A percentile compares a stretch with the other conserved stretches of the same genome.
These are phyloP conservation scores for Zasmidium angulare DNA, from an alignment of 2,329 filamentous ascomycete genomes.

Conservation along the genomic window DNA sequence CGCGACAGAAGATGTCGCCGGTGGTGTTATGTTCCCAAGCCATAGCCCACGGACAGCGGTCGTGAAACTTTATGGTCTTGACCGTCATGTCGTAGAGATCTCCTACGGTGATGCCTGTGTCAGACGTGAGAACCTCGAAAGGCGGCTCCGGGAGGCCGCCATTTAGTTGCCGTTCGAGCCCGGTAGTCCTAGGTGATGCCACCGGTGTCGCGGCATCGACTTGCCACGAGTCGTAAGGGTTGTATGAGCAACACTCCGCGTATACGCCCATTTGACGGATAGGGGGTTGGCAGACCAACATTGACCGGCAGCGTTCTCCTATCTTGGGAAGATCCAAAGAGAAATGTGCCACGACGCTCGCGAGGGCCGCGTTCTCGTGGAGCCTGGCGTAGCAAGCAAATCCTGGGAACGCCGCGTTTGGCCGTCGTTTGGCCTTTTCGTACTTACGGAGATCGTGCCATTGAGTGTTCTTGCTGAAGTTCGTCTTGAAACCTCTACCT, in stretches of 20 bases:
- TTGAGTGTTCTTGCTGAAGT: not conserved
- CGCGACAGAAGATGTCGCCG: not conserved
- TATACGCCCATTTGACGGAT: constrained; percentile 3
- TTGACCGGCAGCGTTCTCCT: not conserved
- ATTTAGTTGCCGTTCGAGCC: not conserved
- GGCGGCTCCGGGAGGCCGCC: not conserved
- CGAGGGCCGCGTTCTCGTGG: not conserved
- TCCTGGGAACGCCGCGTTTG: not conserved
- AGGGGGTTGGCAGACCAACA: constrained; percentile 2
- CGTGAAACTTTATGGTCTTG: not conserved
- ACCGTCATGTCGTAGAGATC: constrained; percentile 2
- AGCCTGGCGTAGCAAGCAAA: not conserved
- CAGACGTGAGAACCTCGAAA: not conserved
- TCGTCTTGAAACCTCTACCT: not conserved
- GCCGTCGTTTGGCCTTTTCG: not conserved
- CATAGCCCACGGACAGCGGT: not conserved
- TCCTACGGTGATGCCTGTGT: constrained; percentile 3
- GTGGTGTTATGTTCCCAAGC: not conserved
- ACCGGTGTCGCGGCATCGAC: not conserved
- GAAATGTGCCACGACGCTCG: not conserved
- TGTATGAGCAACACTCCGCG: not conserved
- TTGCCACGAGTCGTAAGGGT: not conserved
- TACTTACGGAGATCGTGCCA: not conserved
- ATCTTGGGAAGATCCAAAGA: not conserved
- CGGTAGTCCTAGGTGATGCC: not conserved